Conservation (phyloP, 2,329 filamentous ascomycete species). For the Alternaria consortialis region DNA sequence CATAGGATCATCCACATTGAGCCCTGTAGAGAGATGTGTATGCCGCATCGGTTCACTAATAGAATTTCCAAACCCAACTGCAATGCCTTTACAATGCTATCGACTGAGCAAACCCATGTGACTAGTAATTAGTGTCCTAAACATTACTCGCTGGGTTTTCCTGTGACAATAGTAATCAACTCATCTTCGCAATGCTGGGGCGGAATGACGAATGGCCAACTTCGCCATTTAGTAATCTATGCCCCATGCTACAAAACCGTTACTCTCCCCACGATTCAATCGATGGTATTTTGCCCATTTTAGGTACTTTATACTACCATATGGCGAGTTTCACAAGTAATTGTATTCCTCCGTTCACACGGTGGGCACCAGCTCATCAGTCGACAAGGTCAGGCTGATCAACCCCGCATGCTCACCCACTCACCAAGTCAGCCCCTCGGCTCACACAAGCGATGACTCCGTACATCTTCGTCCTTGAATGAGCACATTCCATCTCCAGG, state of each 20-base stretch:
- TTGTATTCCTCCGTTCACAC: background rate
- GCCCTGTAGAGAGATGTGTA: background rate
- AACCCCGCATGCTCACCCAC: background rate
- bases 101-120: background rate
- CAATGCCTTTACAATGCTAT: background rate
- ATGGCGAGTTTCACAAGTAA: background rate
- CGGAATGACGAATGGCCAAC: background rate
- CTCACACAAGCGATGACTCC: background rate
- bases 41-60: background rate
- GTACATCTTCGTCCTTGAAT: constrained; percentile 1
- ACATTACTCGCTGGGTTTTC: background rate
- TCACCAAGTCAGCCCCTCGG: background rate
- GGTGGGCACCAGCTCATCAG: background rate
- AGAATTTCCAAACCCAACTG: background rate
- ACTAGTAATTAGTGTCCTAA: background rate
- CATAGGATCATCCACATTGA: background rate
- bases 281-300: background rate
- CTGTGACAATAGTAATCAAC: background rate
- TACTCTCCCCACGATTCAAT: background rate
- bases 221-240: background rate
- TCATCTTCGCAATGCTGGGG: background rate
- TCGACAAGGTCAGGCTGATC: background rate
- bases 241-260: background rate
- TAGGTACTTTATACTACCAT: background rate
- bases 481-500: background rate